phyloP scores from a whole-genome alignment of 257 asterid species.

The Nicotiana knightiana region DNA sequence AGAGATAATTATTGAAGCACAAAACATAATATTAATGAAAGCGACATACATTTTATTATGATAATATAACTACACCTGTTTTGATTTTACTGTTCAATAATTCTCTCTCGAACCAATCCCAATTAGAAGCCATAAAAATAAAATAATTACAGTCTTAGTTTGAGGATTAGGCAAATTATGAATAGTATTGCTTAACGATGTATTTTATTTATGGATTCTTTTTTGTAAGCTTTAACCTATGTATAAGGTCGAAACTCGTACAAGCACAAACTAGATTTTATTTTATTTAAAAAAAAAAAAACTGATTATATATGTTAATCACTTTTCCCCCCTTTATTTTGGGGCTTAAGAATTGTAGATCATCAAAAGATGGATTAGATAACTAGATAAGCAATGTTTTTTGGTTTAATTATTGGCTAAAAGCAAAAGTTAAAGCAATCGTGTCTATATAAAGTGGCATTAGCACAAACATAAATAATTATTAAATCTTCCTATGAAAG shows the following conservation, averaged over 20 bases:
- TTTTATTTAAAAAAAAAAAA: neutral
- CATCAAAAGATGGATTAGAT: neutral
- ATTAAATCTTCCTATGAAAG: constrained; percentile 1
- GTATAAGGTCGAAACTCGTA: too few species aligned
- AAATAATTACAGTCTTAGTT: too few species aligned
- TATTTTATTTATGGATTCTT: too few species aligned
- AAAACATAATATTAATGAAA: neutral
- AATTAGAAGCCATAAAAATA: too few species aligned
- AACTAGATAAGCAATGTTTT: neutral
- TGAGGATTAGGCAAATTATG: neutral
- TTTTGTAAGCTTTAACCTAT: too few species aligned
- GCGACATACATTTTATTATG: neutral
- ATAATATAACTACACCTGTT: neutral
- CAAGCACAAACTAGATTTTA: neutral
- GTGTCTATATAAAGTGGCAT: neutral
- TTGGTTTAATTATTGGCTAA: neutral
- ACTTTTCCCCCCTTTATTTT: neutral
- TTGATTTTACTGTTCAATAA: neutral
- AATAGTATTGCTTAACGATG: too few species aligned
- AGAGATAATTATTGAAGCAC: too few species aligned
- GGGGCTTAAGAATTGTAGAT: neutral
- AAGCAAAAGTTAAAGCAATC: neutral
- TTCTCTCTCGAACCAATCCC: too few species aligned
- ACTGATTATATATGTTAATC: neutral
- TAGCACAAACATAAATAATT: neutral